Conservation (phyloP, 1,139 yeast genomes). For the Eremothecium sinecaudum region DNA sequence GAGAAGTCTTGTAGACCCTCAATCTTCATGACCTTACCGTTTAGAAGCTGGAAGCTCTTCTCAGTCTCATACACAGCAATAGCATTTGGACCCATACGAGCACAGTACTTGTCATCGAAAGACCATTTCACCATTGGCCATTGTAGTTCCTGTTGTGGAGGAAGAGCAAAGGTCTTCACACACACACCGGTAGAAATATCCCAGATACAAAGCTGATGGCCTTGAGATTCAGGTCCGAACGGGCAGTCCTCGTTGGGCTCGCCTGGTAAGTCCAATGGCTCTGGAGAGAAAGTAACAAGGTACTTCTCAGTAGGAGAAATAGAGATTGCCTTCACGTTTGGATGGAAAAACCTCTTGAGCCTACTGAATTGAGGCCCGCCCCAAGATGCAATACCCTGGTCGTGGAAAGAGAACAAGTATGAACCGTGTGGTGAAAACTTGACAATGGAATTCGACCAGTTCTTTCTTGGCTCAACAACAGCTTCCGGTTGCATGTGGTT, state of each 20-base stretch:
- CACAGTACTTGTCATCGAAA: slow-evolving; percentile 84
- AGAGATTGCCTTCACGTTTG: slow-evolving; percentile 81
- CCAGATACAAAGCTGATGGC: slow-evolving; percentile 94
- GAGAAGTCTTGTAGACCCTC: slow-evolving; percentile 87
- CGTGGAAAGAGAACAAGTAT: slow-evolving; percentile 77
- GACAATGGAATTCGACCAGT: slow-evolving; percentile 74
- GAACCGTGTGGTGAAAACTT: slow-evolving; percentile 94
- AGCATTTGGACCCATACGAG: slow-evolving; percentile 91
- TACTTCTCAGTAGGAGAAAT: slow-evolving; percentile 89
- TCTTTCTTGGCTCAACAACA: slow-evolving; percentile 66
- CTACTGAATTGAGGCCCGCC: slow-evolving; percentile 79
- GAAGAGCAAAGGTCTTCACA: slow-evolving; percentile 81
- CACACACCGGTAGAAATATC: slow-evolving; percentile 77
- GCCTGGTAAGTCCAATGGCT: slow-evolving; percentile 66
- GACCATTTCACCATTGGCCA: slow-evolving; percentile 99
- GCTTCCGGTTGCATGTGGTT: slow-evolving; percentile 66
- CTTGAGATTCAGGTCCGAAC: slow-evolving; percentile 79
- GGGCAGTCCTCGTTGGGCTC: slow-evolving; percentile 60
- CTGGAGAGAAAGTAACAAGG: slow-evolving; percentile 83
- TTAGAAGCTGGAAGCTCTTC: slow-evolving; percentile 62
- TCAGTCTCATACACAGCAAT: slow-evolving; percentile 74
- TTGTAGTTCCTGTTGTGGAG: slow-evolving; percentile 71
- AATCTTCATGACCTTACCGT: slow-evolving; percentile 75
- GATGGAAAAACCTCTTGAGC: slow-evolving; percentile 74
- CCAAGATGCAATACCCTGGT: slow-evolving; percentile 94